These are phyloP conservation scores for Acer yangbiense DNA, from an alignment of 345 rosid genomes.

Conservation along the genomic window DNA sequence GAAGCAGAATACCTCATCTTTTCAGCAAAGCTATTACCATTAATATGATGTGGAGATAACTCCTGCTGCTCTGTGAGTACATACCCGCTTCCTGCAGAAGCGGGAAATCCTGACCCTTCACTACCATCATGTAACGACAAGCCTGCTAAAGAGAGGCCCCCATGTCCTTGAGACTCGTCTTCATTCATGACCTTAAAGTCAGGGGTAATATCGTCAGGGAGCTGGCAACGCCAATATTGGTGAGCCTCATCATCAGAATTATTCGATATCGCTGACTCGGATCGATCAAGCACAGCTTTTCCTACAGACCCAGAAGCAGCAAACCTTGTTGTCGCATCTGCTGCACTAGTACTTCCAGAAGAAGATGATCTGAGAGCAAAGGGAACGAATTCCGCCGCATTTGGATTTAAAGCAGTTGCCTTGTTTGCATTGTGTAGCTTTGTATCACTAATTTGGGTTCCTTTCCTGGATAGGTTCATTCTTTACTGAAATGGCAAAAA, in stretches of 20 bases:
- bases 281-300: slow-evolving; percentile 67
- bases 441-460: slow-evolving; percentile 53
- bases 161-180: slow-evolving; percentile 66
- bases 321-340: slow-evolving; percentile 51
- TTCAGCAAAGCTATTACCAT: slow-evolving; percentile 57
- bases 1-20: slow-evolving; percentile 59
- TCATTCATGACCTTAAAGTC: slow-evolving; percentile 83
- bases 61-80: slow-evolving; percentile 51
- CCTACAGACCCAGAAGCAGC: slow-evolving; percentile 55
- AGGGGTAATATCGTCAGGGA: slow-evolving; percentile 95
- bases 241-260: slow-evolving; percentile 92
- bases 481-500: slow-evolving; percentile 41
- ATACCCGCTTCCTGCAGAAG: slow-evolving; percentile 55
- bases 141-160: slow-evolving; percentile 67
- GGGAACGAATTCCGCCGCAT: slow-evolving; percentile 96
- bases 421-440: slow-evolving; percentile 57
- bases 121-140: slow-evolving; percentile 65
- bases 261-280: slow-evolving; percentile 75
- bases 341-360: slow-evolving; percentile 45
- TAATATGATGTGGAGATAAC: slow-evolving; percentile 48
- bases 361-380: slow-evolving; percentile 63
- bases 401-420: slow-evolving; percentile 81
- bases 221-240: slow-evolving; percentile 91
- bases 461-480: slow-evolving; percentile 92
- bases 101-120: slow-evolving; percentile 56